Conservation (phyloP, 2,329 filamentous ascomycete genomes). For the Biscogniauxia sp. region DNA sequence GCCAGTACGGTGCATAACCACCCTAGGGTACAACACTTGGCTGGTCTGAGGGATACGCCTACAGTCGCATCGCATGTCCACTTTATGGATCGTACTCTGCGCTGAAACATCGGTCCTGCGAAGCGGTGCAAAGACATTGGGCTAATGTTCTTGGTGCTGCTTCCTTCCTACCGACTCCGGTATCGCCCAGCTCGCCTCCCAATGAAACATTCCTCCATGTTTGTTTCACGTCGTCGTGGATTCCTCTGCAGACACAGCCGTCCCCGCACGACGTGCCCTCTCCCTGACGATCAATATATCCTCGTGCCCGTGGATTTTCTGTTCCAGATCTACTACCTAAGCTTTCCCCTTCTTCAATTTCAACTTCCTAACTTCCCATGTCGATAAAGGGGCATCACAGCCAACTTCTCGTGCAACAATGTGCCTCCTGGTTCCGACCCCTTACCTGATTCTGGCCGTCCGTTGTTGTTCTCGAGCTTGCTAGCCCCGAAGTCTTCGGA, state of each 20-base stretch:
- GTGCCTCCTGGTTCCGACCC: slow-evolving; percentile 64
- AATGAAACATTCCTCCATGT: background rate
- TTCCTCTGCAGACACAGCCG: slow-evolving; percentile 22
- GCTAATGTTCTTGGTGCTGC: background rate
- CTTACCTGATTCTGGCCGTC: no score
- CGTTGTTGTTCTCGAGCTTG: slow-evolving; percentile 54
- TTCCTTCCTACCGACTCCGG: background rate
- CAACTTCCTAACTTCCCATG: slow-evolving; percentile 62
- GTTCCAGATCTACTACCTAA: slow-evolving; percentile 59
- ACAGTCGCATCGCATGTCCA: background rate
- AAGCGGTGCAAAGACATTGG: background rate
- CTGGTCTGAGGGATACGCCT: background rate
- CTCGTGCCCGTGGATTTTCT: slow-evolving; percentile 64
- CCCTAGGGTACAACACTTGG: background rate
- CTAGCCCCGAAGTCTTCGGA: slow-evolving; percentile 58
- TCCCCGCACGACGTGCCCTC: slow-evolving; percentile 36
- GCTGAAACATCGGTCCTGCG: background rate
- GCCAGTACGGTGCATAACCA: background rate
- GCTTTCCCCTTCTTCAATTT: slow-evolving; percentile 53
- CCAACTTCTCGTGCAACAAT: slow-evolving; percentile 65
- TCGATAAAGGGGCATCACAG: slow-evolving; percentile 63
- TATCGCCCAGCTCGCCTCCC: background rate
- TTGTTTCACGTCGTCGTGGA: slow-evolving; percentile 14
- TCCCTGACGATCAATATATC: slow-evolving; percentile 68
- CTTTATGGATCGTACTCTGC: background rate